Base-by-base conservation (phyloP, 257 asterid species). In the Asclepias syriaca region DNA sequence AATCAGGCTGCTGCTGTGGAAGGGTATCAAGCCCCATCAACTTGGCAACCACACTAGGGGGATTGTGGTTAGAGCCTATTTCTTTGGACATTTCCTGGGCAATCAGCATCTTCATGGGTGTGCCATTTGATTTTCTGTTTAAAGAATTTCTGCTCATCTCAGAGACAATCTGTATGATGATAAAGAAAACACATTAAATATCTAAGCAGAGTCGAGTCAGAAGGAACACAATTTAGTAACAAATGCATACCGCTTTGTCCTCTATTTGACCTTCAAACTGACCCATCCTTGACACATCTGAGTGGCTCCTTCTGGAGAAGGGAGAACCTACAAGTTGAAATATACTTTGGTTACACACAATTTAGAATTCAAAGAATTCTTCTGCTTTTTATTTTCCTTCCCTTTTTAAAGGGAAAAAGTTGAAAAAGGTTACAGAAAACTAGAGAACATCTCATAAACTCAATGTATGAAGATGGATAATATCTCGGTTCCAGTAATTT, bases 11-110 rank as follows among this genome's bases (percentile, higher is more conserved):
- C 66, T 81, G 88, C 54, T 71, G 88, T 43, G 98, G 96, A 85
- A 92, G 90, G 80, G 90, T 68, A 79, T 95, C 98, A 74, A 95
- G 99, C 54, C 99, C 99, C 99, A 95, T 95, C 78, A 95, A 71
- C 85, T 90, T 95, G 54, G 98, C 99, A 78, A 95, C 96, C 68
- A 95, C 79, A 84, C 87, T 87, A 66, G 99, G 88, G 34, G 95
- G 87, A 75, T 87, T 86, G 54, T 82, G 85, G 63, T 80, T 78
- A 50, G 81, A 71, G 57, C 83, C 87, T 5, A 84, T 80, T 69
- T 95, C 98, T 76, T 86, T 92, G 71, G 98, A 88, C 98, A 95
- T 92, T 78, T 95, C 99, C 75, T 90, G 90, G 46, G 89, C 97
- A 70, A 95, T 90, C 68, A 90, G 97, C 96, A 83, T 86, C 88